phyloP scores from a whole-genome alignment of 2,329 filamentous ascomycete species.

The Periglandula ipomoeae region DNA sequence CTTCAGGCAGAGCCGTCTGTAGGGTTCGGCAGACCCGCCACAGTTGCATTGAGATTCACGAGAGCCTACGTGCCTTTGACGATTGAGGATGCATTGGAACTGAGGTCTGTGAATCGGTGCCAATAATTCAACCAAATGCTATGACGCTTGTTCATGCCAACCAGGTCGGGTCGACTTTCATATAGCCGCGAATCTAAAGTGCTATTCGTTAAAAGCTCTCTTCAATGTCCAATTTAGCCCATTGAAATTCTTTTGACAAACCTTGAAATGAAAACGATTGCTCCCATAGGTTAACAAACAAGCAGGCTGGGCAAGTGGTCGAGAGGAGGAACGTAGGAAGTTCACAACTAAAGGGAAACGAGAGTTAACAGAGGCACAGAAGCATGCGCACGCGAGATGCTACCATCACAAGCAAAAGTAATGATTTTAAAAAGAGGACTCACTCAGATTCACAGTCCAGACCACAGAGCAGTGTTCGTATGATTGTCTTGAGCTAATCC shows the following conservation, averaged over 20 bases:
- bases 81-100: slow-evolving; percentile 7
- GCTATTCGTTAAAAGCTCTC: too few relatives aligned
- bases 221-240: too few relatives aligned
- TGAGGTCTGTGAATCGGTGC: background rate
- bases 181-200: background rate
- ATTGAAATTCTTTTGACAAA: too few relatives aligned
- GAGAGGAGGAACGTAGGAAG: too few relatives aligned
- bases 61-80: slow-evolving; percentile 5
- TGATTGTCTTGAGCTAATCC: background rate
- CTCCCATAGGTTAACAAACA: too few relatives aligned
- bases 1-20: background rate
- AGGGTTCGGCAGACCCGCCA: background rate
- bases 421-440: background rate
- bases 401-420: too few relatives aligned
- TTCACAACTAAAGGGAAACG: background rate
- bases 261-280: too few relatives aligned
- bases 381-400: background rate
- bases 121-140: background rate
- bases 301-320: too few relatives aligned
- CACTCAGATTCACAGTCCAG: background rate
- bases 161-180: background rate
- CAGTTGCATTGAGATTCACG: background rate
- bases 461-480: background rate
- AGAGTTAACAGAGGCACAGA: background rate
- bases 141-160: background rate